These are phyloP conservation scores for Mycena pura DNA, from an alignment of 768 basidiomycete species.

Conservation along the genomic window DNA sequence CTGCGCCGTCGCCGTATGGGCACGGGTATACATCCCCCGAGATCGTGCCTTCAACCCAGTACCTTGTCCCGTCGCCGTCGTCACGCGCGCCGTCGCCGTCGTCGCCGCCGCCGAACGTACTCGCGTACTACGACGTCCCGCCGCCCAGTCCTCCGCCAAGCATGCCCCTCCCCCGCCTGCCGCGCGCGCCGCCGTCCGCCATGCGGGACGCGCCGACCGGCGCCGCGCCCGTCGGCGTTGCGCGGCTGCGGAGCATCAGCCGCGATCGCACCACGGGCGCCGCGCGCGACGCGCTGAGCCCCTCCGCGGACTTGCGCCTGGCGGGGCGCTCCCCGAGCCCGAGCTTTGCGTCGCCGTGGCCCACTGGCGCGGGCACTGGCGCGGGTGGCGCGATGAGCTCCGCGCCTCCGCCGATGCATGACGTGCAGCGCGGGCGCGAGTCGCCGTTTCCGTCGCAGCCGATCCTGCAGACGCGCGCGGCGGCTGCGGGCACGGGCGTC, in stretches of 20 bases:
- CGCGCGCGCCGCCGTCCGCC: constrained; percentile 26
- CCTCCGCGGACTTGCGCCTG: not conserved
- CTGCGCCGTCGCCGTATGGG: too few species aligned
- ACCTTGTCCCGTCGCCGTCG: constrained; percentile 44
- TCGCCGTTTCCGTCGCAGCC: constrained; percentile 59
- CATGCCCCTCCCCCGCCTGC: constrained; percentile 50
- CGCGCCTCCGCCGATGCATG: constrained; percentile 4
- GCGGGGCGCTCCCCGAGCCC: not conserved
- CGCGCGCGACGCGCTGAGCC: not conserved
- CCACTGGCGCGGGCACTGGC: too few species aligned
- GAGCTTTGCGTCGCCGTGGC: not conserved
- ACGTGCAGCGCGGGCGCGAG: constrained; percentile 53
- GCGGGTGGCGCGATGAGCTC: constrained; percentile 16
- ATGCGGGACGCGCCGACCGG: constrained; percentile 10
- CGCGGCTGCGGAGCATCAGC: constrained; percentile 20
- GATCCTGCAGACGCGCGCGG: constrained; percentile 32
- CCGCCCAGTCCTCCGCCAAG: constrained; percentile 59
- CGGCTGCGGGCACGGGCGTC: constrained; percentile 27
- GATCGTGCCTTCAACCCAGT: constrained; percentile 39
- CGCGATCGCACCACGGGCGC: constrained; percentile 12
- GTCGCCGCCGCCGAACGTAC: constrained; percentile 46
- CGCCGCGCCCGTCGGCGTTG: constrained; percentile 8
- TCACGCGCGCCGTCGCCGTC: constrained; percentile 20
- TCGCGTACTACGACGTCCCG: constrained; percentile 56
- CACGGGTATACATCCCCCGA: not conserved